phyloP scores from a whole-genome alignment of 108 stramenopile genomes.

The Cyclotella atomus region DNA sequence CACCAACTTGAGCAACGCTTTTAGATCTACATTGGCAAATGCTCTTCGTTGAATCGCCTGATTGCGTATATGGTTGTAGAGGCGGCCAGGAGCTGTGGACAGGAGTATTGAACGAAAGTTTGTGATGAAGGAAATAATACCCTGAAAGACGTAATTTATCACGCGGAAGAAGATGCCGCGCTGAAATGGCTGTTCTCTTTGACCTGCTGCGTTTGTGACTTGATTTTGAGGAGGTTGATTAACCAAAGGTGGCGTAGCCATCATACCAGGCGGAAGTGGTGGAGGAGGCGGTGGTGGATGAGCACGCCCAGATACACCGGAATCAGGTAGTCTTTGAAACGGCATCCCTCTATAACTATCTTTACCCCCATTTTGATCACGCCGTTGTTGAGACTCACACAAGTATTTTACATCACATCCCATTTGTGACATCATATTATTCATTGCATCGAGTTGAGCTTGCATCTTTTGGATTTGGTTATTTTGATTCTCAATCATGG shows the following conservation, averaged over 20 bases:
- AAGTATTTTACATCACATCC: slow-evolving; percentile 26
- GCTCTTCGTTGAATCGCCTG: slow-evolving; percentile 30
- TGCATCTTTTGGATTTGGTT: slow-evolving; percentile 31
- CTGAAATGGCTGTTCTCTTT: neutral
- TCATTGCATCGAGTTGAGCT: slow-evolving; percentile 28
- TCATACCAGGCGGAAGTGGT: neutral
- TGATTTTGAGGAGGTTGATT: slow-evolving; percentile 5
- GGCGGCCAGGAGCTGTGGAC: slow-evolving; percentile 34
- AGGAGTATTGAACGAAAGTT: slow-evolving; percentile 21
- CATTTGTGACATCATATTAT: slow-evolving; percentile 28
- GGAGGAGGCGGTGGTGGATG: neutral
- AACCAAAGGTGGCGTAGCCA: neutral
- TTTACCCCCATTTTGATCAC: neutral
- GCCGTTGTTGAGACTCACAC: slow-evolving; percentile 5
- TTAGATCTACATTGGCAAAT: slow-evolving; percentile 36
- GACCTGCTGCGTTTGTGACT: neutral
- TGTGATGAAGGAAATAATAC: slow-evolving; percentile 1
- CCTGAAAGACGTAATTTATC: neutral
- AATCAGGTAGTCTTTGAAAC: neutral
- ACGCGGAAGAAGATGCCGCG: slow-evolving; percentile 33
- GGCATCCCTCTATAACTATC: neutral
- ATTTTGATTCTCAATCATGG: slow-evolving; percentile 26
- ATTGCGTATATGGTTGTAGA: slow-evolving; percentile 24
- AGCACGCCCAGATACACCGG: neutral
- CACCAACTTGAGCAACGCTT: slow-evolving; percentile 34